A percentile compares a stretch with the other conserved stretches of the same genome.
Evolutionary conservation across 768 basidiomycete genomes (phyloP).

Genomic region (Rhizopogon roseolus): DNA sequence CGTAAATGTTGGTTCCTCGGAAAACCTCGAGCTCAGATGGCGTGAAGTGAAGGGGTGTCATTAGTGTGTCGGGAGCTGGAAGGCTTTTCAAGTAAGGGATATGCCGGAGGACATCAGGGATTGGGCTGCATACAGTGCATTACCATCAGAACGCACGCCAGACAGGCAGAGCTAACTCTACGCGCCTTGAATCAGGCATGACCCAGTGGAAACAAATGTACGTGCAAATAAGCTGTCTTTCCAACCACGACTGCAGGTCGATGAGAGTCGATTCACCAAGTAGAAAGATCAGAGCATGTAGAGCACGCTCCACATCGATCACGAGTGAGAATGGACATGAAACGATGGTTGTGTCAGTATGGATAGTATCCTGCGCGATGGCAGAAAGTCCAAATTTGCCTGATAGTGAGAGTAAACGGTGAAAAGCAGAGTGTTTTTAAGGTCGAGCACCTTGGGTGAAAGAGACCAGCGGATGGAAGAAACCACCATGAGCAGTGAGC

Average conservation of each 20-base stretch:
- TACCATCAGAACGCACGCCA: constrained; percentile 1
- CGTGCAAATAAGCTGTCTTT: constrained; percentile 61
- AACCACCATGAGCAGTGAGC: constrained; percentile 45
- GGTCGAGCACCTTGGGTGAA: constrained; percentile 42
- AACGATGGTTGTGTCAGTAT: constrained; percentile 50
- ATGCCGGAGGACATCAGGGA: constrained; percentile 28
- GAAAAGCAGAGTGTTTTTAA: background rate
- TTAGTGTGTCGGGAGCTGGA: constrained; percentile 50
- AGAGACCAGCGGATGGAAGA: constrained; percentile 41
- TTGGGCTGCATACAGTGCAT: constrained; percentile 3
- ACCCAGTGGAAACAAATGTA: constrained; percentile 69
- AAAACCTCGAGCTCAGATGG: constrained; percentile 57
- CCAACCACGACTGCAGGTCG: constrained; percentile 41
- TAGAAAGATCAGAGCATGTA: constrained; percentile 36
- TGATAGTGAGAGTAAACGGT: constrained; percentile 18
- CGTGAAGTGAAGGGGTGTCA: constrained; percentile 74
- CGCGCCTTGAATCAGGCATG: constrained; percentile 32
- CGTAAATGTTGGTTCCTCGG: constrained; percentile 75
- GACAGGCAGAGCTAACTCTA: background rate
- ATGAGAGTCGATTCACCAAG: constrained; percentile 21
- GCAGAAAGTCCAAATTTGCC: constrained; percentile 45
- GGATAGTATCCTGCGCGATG: constrained; percentile 43
- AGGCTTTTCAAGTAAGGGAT: constrained; percentile 64
- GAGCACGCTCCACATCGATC: constrained; percentile 51
- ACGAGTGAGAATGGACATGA: constrained; percentile 64